phyloP scores from a whole-genome alignment of 2,329 filamentous ascomycete species.

The Penicillium verrucosum region DNA sequence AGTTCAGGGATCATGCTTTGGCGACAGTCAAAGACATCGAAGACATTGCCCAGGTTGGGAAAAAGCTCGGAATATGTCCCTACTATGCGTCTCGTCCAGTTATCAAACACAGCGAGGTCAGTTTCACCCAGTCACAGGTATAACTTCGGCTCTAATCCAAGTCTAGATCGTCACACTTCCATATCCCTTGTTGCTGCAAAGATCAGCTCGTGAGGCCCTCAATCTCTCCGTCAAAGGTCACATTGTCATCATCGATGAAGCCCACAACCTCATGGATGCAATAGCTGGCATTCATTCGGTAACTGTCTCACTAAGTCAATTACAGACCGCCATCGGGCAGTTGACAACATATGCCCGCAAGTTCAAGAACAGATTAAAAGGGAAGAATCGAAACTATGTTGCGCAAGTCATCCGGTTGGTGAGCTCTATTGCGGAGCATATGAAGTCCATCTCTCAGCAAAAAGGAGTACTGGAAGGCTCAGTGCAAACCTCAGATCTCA shows the following conservation, averaged over 20 bases:
- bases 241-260: slow-evolving; percentile 93
- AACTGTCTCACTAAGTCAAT: slow-evolving; percentile 68
- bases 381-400: slow-evolving; percentile 86
- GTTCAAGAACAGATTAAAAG: slow-evolving; percentile 84
- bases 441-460: slow-evolving; percentile 51
- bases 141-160: neutral
- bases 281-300: slow-evolving; percentile 83
- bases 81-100: slow-evolving; percentile 92
- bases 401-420: slow-evolving; percentile 82
- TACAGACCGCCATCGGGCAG: slow-evolving; percentile 70
- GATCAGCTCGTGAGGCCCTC: slow-evolving; percentile 79
- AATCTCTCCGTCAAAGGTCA: slow-evolving; percentile 82
- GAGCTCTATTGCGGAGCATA: slow-evolving; percentile 70
- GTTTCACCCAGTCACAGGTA: slow-evolving; percentile 5
- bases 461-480: slow-evolving; percentile 58
- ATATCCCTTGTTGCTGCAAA: slow-evolving; percentile 85
- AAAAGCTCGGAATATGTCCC: slow-evolving; percentile 76
- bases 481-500: slow-evolving; percentile 67
- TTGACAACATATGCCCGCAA: slow-evolving; percentile 78
- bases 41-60: slow-evolving; percentile 76
- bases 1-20: slow-evolving; percentile 80
- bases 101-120: slow-evolving; percentile 71
- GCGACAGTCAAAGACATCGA: slow-evolving; percentile 91
- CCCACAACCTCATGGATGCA: slow-evolving; percentile 96
- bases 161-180: slow-evolving; percentile 77